Base-by-base conservation (phyloP, 306 rosid species). In the Styphnolobium japonicum region DNA sequence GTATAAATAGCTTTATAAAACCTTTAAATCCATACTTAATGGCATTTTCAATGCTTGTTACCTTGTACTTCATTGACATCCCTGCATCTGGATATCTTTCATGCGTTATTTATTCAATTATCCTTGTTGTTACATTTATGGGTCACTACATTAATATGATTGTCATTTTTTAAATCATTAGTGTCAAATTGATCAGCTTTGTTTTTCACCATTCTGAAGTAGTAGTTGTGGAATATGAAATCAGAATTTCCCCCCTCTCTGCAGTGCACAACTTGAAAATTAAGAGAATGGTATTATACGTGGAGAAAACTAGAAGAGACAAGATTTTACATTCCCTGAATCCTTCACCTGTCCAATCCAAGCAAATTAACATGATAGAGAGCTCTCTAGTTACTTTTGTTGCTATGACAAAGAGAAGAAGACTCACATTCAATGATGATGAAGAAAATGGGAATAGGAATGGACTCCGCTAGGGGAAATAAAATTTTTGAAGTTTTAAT, bases 21-120 rank as follows among this genome's bases (percentile, higher is more conserved):
- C 91, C 95, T 75, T 57, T 91, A 49, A 91, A 94, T 89, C 94
- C 89, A 3, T 94, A 92, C 79, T 87, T 93, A 77, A 83, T 90
- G 97, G 92, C 88, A 6, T 92, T 92, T 83, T 85, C 97, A 36
- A 94, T 92, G 87, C 97, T 91, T 81, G 97, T 92, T 78, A 92
- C 97, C 49, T 81, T 94, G 87, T 75, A 82, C 75, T 94, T 94
- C 87, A 77, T 91, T 42, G 86, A 31, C 66, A 73, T 42, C 51
- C 57, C 25, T 31, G 51, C 85, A 40, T 65, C 48, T 29, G 31
- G 37, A 25, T 39, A 19, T 45, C 34, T 21, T 58, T 5, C 33
- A 34, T 65, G 63, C 25, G 6, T 69, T 43, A 23, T 51, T 61
- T 49, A 21, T 83, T n/a, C 16, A 29, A 22, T 67, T 39, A 29